phyloP scores from a whole-genome alignment of 768 basidiomycete genomes.

The Mycena polygramma region DNA sequence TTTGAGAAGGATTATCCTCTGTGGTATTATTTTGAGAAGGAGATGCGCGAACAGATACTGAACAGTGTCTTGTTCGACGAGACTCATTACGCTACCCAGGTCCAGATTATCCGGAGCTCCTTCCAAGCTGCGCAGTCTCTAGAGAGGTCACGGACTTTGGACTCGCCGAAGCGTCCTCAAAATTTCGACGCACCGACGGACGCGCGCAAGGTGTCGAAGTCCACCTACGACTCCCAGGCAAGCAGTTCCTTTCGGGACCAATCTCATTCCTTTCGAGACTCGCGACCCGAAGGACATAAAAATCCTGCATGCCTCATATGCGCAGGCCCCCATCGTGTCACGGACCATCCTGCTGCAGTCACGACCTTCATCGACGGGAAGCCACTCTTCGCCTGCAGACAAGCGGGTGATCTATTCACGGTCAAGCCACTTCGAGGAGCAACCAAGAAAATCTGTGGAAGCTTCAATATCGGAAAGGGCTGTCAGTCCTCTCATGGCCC shows the following conservation, averaged over 20 bases:
- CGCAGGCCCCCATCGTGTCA: neutral
- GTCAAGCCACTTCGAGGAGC: constrained; percentile 16
- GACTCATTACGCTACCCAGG: neutral
- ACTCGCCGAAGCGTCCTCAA: neutral
- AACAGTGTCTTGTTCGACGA: constrained; percentile 15
- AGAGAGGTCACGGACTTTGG: neutral
- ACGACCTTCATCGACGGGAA: neutral
- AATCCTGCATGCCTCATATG: neutral
- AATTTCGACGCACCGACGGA: neutral
- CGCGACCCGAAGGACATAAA: neutral
- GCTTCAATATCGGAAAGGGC: constrained; percentile 39
- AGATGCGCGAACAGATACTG: constrained; percentile 20
- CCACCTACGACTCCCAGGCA: constrained; percentile 3
- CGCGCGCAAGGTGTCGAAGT: neutral
- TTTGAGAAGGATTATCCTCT: constrained; percentile 16
- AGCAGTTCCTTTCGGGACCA: constrained; percentile 10
- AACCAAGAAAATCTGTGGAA: constrained; percentile 38
- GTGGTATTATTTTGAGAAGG: constrained; percentile 30
- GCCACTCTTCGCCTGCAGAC: neutral
- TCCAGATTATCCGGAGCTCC: neutral
- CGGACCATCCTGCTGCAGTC: neutral
- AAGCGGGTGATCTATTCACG: constrained; percentile 7
- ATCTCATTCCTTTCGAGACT: neutral
- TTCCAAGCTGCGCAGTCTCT: neutral
- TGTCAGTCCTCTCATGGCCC: constrained; percentile 21